Evolutionary conservation across 2,329 filamentous ascomycete species (phyloP), one percentile per base, ranked within the genome.

Genomic region (Conoideocrella luteorostrata): DNA sequence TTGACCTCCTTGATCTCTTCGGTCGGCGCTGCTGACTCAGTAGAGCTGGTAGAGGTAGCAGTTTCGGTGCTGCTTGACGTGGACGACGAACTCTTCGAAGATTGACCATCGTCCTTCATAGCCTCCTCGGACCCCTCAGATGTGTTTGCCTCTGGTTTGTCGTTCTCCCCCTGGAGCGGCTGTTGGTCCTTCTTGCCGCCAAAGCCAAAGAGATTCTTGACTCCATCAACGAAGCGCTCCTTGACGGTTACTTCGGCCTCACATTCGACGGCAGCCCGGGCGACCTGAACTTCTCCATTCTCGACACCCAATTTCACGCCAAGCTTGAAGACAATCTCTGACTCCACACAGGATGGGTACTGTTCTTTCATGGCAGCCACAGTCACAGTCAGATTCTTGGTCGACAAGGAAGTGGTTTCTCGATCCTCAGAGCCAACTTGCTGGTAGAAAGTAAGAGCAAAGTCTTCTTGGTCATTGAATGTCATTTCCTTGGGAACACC

Each of bases 121-220:
- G 65, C 59, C 43, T 74, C 69, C 30, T 61, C 54, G 1, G 58
- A 58, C 4, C 55, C 57, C 23, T 62, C 56, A 4, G 22, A 60
- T 64, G 44, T 53, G 22, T 66, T 63, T 4, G 57, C 58, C 15
- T 59, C 63, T 7, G 56, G 57, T n/a, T 62, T 71, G 43, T 75
- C 78, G 18, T 70, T 72, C 37, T 84, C 84, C 39, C 83, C 85
- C 47, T 78, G 75, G 26, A 95, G 61, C 5, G 75, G 72, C 65
- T 95, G 86, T 44, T 91, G 86, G 24, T 86, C 85, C 67, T 95
- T 95, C 57, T 86, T 86, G n/a, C 43, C 35, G 21, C 91, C 93
- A 60, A 97, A 90, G 5, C 93, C 93, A 59, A 98, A 94, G 50
- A 96, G 78, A 51, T 90, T 94, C 74, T 98, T 98, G 52, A 97